Percentiles rank a stretch among this genome's conserved stretches.
Evolutionary conservation across 345 rosid species (phyloP).

Genomic region (Eucalyptus polyanthemos): DNA sequence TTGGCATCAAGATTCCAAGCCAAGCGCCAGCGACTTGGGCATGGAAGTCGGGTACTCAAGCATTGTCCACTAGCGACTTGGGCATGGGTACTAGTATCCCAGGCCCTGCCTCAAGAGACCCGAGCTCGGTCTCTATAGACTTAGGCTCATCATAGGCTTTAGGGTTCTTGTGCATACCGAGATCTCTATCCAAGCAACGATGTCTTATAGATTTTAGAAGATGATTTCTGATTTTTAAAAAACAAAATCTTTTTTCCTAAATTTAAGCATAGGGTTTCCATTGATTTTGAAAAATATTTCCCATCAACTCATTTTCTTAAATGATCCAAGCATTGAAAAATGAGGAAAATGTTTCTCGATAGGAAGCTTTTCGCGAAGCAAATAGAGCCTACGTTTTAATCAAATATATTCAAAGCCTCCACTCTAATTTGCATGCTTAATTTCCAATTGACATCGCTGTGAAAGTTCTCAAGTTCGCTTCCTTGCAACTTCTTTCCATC

Average conservation of each 20-base stretch:
- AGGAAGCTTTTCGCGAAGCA: rapidly evolving
- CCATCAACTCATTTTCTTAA: too few species aligned
- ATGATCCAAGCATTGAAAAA: rapidly evolving
- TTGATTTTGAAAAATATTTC: too few species aligned
- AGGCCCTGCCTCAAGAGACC: background rate
- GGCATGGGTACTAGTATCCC: background rate
- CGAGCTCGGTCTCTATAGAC: background rate
- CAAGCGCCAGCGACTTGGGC: background rate
- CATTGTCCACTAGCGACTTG: rapidly evolving
- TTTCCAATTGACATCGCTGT: background rate
- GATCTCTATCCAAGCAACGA: too few species aligned
- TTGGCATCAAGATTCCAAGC: rapidly evolving
- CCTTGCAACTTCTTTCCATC: background rate
- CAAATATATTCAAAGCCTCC: background rate
- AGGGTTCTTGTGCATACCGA: too few species aligned
- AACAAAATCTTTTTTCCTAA: rapidly evolving
- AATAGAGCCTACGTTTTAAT: rapidly evolving
- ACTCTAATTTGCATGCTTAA: background rate
- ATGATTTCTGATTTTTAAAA: too few species aligned
- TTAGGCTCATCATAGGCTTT: too few species aligned
- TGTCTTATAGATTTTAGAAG: too few species aligned
- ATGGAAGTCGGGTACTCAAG: rapidly evolving
- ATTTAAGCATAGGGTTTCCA: too few species aligned
- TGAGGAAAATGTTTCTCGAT: background rate
- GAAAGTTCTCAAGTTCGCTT: background rate